Evolutionary conservation across 2,329 filamentous ascomycete genomes (phyloP).

Genomic region (Clonostachys chloroleuca): DNA sequence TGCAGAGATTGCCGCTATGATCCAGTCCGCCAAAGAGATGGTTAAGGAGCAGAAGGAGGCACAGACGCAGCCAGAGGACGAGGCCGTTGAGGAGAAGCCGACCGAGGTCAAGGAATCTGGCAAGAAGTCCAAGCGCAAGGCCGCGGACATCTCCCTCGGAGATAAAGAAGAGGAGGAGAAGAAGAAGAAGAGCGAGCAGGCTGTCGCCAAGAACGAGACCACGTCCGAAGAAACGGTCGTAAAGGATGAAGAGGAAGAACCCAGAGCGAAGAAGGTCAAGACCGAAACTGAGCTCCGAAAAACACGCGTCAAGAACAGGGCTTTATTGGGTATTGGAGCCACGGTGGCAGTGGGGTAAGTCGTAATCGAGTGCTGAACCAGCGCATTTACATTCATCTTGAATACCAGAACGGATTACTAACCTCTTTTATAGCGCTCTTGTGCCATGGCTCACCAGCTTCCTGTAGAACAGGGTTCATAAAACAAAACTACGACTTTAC

Average conservation of each 20-base stretch:
- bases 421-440: constrained; percentile 1
- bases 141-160: constrained; percentile 42
- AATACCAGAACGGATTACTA: neutral
- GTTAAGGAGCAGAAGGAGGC: constrained; percentile 53
- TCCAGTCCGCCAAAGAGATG: constrained; percentile 84
- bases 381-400: neutral
- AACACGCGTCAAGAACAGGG: constrained; percentile 80
- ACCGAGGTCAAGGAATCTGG: constrained; percentile 19
- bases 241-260: constrained; percentile 32
- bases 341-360: constrained; percentile 90
- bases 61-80: constrained; percentile 35
- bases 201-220: constrained; percentile 53
- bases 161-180: constrained; percentile 35
- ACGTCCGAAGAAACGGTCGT: constrained; percentile 22
- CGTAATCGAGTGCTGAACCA: neutral
- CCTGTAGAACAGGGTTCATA: constrained; percentile 1
- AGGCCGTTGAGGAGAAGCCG: constrained; percentile 15
- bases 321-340: constrained; percentile 79
- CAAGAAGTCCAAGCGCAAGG: constrained; percentile 63
- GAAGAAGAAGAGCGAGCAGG: constrained; percentile 65
- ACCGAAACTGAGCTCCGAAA: constrained; percentile 79
- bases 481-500: neutral
- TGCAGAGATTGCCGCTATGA: constrained; percentile 77
- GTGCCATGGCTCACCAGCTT: constrained; percentile 7
- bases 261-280: constrained; percentile 70